These are phyloP conservation scores for Ceratobasidium sp. DNA, from an alignment of 1,284 basidiomycete species.

Conservation along the genomic window DNA sequence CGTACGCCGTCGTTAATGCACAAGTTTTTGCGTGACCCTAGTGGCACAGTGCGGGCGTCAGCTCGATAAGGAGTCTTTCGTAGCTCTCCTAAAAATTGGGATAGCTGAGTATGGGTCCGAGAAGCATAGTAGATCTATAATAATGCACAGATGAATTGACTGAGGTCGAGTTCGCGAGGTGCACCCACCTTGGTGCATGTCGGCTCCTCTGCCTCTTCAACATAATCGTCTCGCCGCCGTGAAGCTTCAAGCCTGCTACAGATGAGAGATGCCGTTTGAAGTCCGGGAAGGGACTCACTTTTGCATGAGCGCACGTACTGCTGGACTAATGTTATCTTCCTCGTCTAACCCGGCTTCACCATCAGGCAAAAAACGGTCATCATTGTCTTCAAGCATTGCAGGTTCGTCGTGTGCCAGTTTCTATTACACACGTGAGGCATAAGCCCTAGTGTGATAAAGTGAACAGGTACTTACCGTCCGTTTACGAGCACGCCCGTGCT, in stretches of 20 bases:
- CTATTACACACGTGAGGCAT: slow-evolving; percentile 51
- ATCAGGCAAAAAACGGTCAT: slow-evolving; percentile 73
- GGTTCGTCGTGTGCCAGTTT: slow-evolving; percentile 51
- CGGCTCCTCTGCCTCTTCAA: slow-evolving; percentile 57
- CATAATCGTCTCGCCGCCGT: slow-evolving; percentile 32
- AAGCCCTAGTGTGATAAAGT: slow-evolving; percentile 41
- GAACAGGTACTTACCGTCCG: slow-evolving; percentile 61
- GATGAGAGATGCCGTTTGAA: neutral
- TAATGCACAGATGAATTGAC: neutral
- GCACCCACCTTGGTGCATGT: slow-evolving; percentile 67
- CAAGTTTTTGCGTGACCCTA: slow-evolving; percentile 92
- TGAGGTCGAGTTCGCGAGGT: neutral
- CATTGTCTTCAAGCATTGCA: slow-evolving; percentile 57
- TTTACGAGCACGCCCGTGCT: slow-evolving; percentile 68
- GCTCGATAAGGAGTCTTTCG: slow-evolving; percentile 59
- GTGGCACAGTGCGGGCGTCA: slow-evolving; percentile 72
- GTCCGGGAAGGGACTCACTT: slow-evolving; percentile 62
- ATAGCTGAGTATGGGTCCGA: slow-evolving; percentile 93
- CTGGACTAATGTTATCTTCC: slow-evolving; percentile 76
- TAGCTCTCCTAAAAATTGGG: slow-evolving; percentile 90
- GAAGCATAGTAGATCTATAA: slow-evolving; percentile 87
- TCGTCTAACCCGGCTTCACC: slow-evolving; percentile 56
- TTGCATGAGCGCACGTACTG: slow-evolving; percentile 82
- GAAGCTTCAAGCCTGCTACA: slow-evolving; percentile 41
- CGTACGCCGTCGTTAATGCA: slow-evolving; percentile 90